Conservation (phyloP, 2,329 filamentous ascomycete species). For the Colletotrichum zoysiae region DNA sequence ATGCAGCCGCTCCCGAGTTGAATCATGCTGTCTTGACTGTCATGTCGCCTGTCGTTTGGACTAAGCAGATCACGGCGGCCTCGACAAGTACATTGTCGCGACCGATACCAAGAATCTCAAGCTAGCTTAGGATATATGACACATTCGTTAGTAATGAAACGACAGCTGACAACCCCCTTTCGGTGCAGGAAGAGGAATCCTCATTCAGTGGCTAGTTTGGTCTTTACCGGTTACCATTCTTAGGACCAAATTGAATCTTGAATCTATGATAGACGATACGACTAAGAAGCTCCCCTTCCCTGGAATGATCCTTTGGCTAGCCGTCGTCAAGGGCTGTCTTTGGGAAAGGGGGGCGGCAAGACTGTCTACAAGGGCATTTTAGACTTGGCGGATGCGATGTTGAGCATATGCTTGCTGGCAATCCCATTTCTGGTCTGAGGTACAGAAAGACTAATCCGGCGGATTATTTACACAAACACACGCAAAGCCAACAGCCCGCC, state of each 20-base stretch:
- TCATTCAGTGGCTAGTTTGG: neutral
- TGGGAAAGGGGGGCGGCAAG: too few relatives aligned
- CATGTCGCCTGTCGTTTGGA: neutral
- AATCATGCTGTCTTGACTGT: neutral
- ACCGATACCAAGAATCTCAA: neutral
- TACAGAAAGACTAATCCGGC: neutral
- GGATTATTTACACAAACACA: neutral
- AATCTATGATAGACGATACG: neutral
- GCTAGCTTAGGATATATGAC: neutral
- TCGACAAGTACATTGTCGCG: neutral
- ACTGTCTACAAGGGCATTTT: neutral
- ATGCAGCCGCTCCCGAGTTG: neutral
- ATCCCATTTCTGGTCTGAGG: neutral
- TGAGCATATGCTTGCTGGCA: neutral
- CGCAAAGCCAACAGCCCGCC: neutral
- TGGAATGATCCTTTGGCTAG: too few relatives aligned
- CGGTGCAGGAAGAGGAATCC: neutral
- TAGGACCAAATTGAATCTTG: neutral
- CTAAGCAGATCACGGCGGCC: neutral
- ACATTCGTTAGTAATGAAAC: neutral
- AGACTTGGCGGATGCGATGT: neutral
- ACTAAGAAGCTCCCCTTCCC: too few relatives aligned
- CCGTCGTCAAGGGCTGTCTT: too few relatives aligned
- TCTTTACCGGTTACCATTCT: neutral
- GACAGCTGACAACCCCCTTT: neutral